Evolutionary conservation across 106 monocot genomes (phyloP), one percentile per base, ranked within the genome.

Genomic region (Acorus calamus): DNA sequence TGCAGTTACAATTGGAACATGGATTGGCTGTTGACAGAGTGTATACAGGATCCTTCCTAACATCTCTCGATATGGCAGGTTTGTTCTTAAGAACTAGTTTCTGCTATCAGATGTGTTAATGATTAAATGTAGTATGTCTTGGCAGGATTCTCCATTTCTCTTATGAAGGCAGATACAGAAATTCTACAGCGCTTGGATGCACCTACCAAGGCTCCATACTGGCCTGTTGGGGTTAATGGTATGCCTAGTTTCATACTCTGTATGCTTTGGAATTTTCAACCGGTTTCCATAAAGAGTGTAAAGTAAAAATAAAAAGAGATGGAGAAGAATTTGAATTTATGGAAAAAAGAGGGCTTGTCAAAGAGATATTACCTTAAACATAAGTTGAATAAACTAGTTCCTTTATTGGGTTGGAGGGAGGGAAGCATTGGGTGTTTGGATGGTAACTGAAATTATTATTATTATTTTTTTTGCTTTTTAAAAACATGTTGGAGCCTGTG

Each of bases 21-120:
- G 96, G 96, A 67, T 59, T 98, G 62, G 96, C 91, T 73, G 88
- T 98, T 77, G 87, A 98, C 53, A 82, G 96, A 74, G 91, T 92
- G 49, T 98, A 98, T 73, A 98, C 85, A 49, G 96, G 96, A 68
- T 81, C 80, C 4, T 88, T 98, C 71, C 83, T 98, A 85, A 98
- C 96, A 41, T 91, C 91, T 60, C 91, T 98, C 59, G 96, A 98
- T 69, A 98, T 98, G 96, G 88, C 87, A 69, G 96, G 96, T 98
- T 44, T 65, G 69, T 81, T 79, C 3, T 47, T 57, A n/a, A 12
- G 55, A 63, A 28, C 62, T 44, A 48, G 4, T 57, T 43, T 8
- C 52, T 7, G 55, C 69, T 13, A 50, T 6, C 52, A 8, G 46
- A 52, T 53, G 46, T 52, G 44, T 9, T 14, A 63, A 43, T 28